Base-by-base conservation (phyloP, 768 basidiomycete genomes). In the Termitomyces heimii region DNA sequence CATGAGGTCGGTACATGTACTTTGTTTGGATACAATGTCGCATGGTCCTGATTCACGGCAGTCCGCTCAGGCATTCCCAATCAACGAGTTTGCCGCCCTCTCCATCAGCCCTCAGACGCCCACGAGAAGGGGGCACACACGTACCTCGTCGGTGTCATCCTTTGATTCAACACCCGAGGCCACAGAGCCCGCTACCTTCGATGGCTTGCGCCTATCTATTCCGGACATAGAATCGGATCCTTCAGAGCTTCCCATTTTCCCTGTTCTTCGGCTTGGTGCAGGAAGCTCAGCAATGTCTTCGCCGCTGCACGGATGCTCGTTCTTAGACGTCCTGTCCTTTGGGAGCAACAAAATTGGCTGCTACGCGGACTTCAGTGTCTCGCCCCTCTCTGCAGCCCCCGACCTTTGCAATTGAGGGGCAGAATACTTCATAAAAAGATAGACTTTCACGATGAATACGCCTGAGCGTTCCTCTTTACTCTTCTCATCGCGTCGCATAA, bases 121-220 rank as follows among this genome's bases (percentile, higher is more conserved):
- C 22, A 69, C 69, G 44, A 72, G 75, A 43, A 67, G 71, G 61
- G 71, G 72, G 52, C 73, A 74, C 60, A 65, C 68, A 44, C 75
- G 73, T 24, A 74, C 79, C 61, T 78, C 80, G 6, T 76, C 82
- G 12, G 68, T 73, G n/a, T 82, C 80, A 8, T 84, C 82, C 9
- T 61, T 79, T 45, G 80, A 83, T 61, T 85, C 85, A n/a, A 80
- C 82, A 3, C 82, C 82, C 20, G 82, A 83, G 63, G 55, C 75
- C 5, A 45, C 67, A 12, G 68, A 71, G 52, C 65, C 70, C 16
- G 68, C 72, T 31, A 59, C 52, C 16, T 69, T 80, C 47, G 77
- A 78, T 32, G 70, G 68, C 49, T 54, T 76, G 48, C 73, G 71
- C 57, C 67, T 76, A 43, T 70, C 65, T 52, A 60, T 76, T 37